A percentile compares a stretch with the other conserved stretches of the same genome.
Conservation (phyloP, 2,329 filamentous ascomycete species). For the Falciphora oryzae region DNA sequence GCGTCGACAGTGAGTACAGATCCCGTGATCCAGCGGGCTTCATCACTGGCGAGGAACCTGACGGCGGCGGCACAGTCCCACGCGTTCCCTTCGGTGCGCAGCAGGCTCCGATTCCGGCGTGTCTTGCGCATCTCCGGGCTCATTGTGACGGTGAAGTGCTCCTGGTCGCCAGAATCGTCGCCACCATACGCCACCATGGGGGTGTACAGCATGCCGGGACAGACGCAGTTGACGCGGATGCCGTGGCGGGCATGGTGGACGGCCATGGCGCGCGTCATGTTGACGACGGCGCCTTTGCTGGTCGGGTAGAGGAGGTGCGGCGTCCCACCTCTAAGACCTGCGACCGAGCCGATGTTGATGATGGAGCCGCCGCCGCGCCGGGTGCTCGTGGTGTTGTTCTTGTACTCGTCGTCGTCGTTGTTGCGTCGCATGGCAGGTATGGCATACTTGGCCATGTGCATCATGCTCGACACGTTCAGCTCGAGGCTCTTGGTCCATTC, state of each 20-base stretch:
- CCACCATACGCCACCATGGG: conserved; percentile 33
- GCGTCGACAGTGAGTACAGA: conserved; percentile 36
- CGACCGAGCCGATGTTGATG: conserved; percentile 59
- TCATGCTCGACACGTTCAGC: conserved; percentile 60
- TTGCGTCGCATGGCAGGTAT: conserved; percentile 56
- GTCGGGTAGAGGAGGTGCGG: conserved; percentile 41
- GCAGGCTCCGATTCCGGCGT: conserved; percentile 31
- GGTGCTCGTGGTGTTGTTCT: conserved; percentile 39
- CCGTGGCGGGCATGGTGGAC: conserved; percentile 39
- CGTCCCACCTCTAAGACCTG: conserved; percentile 43
- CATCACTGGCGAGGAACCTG: conserved; percentile 32
- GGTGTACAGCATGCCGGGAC: conserved; percentile 41
- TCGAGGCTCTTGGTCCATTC: conserved; percentile 52
- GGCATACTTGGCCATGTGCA: conserved; percentile 55
- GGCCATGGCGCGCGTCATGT: conserved; percentile 48
- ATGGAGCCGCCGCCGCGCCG: conserved; percentile 42
- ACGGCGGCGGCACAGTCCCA: conserved; percentile 38
- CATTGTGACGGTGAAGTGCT: conserved; percentile 26
- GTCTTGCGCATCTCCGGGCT: conserved; percentile 30
- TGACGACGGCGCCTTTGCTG: conserved; percentile 41
- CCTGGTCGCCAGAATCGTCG: conserved; percentile 18
- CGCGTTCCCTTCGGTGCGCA: conserved; percentile 35
- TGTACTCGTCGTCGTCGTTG: conserved; percentile 41
- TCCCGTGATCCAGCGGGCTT: conserved; percentile 39
- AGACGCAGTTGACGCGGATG: conserved; percentile 45